A percentile compares a stretch with the other conserved stretches of the same genome.
Evolutionary conservation across 2,329 filamentous ascomycete genomes (phyloP).

Genomic region (Hyphodiscus sp.): DNA sequence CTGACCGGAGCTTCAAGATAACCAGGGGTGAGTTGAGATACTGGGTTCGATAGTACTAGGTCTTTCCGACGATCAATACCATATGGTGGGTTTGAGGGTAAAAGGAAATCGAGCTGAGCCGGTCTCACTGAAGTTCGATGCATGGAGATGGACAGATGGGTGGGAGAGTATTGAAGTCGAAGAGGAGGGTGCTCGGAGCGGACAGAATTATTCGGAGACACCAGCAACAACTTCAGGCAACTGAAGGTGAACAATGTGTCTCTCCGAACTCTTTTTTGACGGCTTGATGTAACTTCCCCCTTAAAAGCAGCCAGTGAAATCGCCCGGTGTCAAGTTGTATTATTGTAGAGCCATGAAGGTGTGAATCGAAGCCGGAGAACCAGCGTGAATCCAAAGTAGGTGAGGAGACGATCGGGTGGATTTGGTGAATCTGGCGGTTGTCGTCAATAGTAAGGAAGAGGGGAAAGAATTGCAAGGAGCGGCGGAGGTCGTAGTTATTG

Average conservation of each 20-base stretch:
- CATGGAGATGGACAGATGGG: conserved; percentile 21
- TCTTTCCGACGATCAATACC: conserved; percentile 22
- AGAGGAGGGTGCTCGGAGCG: neutral
- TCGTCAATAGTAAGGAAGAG: neutral
- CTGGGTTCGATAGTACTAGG: conserved; percentile 4
- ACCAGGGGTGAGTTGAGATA: conserved; percentile 13
- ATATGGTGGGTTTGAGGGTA: conserved; percentile 14
- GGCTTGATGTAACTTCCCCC: conserved; percentile 5
- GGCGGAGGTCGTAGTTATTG: neutral
- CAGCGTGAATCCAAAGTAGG: conserved; percentile 9
- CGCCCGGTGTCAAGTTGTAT: conserved; percentile 11
- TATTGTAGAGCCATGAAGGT: conserved; percentile 23
- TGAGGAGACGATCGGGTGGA: conserved; percentile 2
- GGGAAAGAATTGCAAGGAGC: neutral
- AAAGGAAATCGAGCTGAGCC: conserved; percentile 26
- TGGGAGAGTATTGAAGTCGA: neutral
- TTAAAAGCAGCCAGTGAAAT: conserved; percentile 10
- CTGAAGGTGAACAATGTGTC: neutral
- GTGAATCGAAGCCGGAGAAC: conserved; percentile 13
- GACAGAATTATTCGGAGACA: neutral
- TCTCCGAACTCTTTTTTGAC: conserved; percentile 16
- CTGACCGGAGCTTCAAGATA: conserved; percentile 24
- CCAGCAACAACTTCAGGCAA: neutral
- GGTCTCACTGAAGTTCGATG: conserved; percentile 28
- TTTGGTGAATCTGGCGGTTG: neutral